Evolutionary conservation across 2,329 filamentous ascomycete species (phyloP).

Genomic region (Spiromastix sp.): DNA sequence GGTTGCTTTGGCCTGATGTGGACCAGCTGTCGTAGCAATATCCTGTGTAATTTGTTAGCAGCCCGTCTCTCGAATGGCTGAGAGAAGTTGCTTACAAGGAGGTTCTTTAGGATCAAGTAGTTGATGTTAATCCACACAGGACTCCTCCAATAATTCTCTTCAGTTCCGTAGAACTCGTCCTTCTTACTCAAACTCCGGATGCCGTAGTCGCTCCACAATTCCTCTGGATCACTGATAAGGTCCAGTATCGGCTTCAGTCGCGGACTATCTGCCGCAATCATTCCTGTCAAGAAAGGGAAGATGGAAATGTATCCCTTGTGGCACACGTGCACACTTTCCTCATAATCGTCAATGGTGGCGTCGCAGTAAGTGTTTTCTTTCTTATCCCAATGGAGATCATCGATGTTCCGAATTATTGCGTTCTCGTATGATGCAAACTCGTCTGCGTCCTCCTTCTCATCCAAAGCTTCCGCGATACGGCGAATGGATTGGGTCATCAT

Average conservation of each 20-base stretch:
- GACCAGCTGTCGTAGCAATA: constrained; percentile 53
- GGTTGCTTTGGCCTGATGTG: constrained; percentile 57
- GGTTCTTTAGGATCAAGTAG: constrained; percentile 70
- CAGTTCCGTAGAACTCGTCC: constrained; percentile 75
- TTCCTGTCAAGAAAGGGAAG: constrained; percentile 80
- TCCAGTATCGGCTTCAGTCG: constrained; percentile 66
- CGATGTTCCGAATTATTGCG: constrained; percentile 74
- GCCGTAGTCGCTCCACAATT: constrained; percentile 86
- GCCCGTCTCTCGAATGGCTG: not conserved
- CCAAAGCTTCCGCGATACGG: constrained; percentile 68
- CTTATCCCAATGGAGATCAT: constrained; percentile 87
- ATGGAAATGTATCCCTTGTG: constrained; percentile 95
- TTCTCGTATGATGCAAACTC: constrained; percentile 62
- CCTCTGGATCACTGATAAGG: constrained; percentile 66
- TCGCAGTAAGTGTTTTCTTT: constrained; percentile 80
- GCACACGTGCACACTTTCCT: constrained; percentile 81
- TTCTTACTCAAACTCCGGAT: constrained; percentile 79
- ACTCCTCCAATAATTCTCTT: constrained; percentile 94
- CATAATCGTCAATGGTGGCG: constrained; percentile 87
- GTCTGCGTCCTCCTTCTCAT: constrained; percentile 62
- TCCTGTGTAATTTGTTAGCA: constrained; percentile 36
- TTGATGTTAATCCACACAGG: constrained; percentile 97
- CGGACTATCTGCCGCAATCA: constrained; percentile 63
- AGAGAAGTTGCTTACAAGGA: constrained; percentile 52
- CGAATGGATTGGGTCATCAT: constrained; percentile 82